Conservation (phyloP, 2,329 filamentous ascomycete species). For the Emydomyces testavorans region DNA sequence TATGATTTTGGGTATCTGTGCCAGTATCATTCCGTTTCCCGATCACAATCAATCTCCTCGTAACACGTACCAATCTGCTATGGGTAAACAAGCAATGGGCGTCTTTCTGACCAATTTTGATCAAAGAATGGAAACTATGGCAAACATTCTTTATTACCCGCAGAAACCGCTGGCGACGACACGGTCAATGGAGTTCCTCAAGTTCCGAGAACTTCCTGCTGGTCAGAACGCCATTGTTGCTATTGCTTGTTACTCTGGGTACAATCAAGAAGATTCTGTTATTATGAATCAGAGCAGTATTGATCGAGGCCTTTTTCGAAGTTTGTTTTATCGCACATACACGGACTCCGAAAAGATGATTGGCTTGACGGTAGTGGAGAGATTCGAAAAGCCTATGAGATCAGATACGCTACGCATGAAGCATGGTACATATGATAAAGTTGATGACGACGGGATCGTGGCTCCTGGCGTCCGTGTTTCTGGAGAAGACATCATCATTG, state of each 20-base stretch:
- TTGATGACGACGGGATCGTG: slow-evolving; percentile 92
- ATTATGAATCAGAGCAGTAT: slow-evolving; percentile 99
- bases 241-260: slow-evolving; percentile 93
- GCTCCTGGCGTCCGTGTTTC: slow-evolving; percentile 88
- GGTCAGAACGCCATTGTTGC: slow-evolving; percentile 98
- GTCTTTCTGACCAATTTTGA: slow-evolving; percentile 97
- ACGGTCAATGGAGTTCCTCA: slow-evolving; percentile 95
- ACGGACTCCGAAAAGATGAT: slow-evolving; percentile 95
- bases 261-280: slow-evolving; percentile 99
- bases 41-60: slow-evolving; percentile 96
- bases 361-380: slow-evolving; percentile 81
- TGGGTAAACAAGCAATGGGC: slow-evolving; percentile 99
- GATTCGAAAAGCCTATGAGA: slow-evolving; percentile 89
- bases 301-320: slow-evolving; percentile 91
- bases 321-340: slow-evolving; percentile 94
- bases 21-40: slow-evolving; percentile 98
- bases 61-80: slow-evolving; percentile 98
- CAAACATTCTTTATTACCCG: slow-evolving; percentile 96
- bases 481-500: slow-evolving; percentile 97
- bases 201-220: slow-evolving; percentile 92
- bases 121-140: slow-evolving; percentile 98
- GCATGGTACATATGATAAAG: slow-evolving; percentile 91
- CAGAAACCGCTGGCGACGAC: slow-evolving; percentile 96
- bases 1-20: slow-evolving; percentile 97
- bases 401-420: slow-evolving; percentile 83